These are phyloP conservation scores for Ustilago trichophora DNA, from an alignment of 1,284 basidiomycete genomes.

Conservation along the genomic window DNA sequence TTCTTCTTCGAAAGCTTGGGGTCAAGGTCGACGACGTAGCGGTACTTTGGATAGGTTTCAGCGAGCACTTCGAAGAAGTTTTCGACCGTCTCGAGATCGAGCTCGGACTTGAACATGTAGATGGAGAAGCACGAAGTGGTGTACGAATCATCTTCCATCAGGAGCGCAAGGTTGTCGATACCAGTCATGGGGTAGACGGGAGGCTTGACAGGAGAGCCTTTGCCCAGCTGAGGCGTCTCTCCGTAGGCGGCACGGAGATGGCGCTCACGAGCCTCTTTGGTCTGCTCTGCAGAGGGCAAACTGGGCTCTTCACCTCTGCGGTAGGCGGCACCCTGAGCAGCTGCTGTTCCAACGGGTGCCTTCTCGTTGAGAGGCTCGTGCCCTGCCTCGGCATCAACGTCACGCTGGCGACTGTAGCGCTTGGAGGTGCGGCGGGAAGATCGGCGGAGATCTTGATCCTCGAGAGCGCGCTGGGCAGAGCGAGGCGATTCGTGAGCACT, in stretches of 20 bases:
- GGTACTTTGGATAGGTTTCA: conserved; percentile 63
- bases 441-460: conserved; percentile 4
- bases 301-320: conserved; percentile 19
- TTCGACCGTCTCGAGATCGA: conserved; percentile 60
- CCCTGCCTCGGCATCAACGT: background rate
- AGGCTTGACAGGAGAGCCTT: conserved; percentile 45
- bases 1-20: conserved; percentile 51
- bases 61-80: conserved; percentile 63
- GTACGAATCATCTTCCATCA: conserved; percentile 64
- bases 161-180: conserved; percentile 63
- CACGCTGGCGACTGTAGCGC: background rate
- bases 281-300: conserved; percentile 23
- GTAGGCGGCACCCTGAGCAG: conserved; percentile 44
- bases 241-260: conserved; percentile 38
- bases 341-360: conserved; percentile 13
- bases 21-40: conserved; percentile 61
- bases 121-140: conserved; percentile 65
- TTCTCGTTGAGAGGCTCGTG: conserved; percentile 10
- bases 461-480: conserved; percentile 5
- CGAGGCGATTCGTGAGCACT: conserved; percentile 16
- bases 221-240: conserved; percentile 36
- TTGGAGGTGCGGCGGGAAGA: conserved; percentile 23
- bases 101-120: conserved; percentile 62
- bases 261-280: conserved; percentile 29
- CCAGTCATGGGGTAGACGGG: conserved; percentile 58